phyloP scores from a whole-genome alignment of 306 rosid species.

The cucumber (Cucumis sativus) region Cucumber_9930_V3 NC_026659.2:8123501-8124000 shows the following conservation, averaged over 20 bases:
- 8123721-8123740: constrained; percentile 48
- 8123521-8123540: not conserved
- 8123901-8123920: too few relatives aligned
- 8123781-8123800: constrained; percentile 46
- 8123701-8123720: not conserved
- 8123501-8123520: not conserved
- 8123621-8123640: not conserved
- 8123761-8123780: constrained; percentile 52
- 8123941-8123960: too few relatives aligned
- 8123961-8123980: too few relatives aligned
- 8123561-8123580: not conserved
- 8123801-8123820: constrained; percentile 39
- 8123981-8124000: too few relatives aligned
- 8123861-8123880: not conserved
- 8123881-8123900: too few relatives aligned
- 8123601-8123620: not conserved
- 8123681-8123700: not conserved
- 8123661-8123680: not conserved
- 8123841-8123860: too few relatives aligned
- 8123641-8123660: not conserved
- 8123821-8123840: not conserved
- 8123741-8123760: constrained; percentile 54
- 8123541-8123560: not conserved
- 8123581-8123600: not conserved
- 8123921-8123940: too few relatives aligned